These are phyloP conservation scores for Boletus bicolor DNA, from an alignment of 768 basidiomycete genomes.

Conservation along the genomic window DNA sequence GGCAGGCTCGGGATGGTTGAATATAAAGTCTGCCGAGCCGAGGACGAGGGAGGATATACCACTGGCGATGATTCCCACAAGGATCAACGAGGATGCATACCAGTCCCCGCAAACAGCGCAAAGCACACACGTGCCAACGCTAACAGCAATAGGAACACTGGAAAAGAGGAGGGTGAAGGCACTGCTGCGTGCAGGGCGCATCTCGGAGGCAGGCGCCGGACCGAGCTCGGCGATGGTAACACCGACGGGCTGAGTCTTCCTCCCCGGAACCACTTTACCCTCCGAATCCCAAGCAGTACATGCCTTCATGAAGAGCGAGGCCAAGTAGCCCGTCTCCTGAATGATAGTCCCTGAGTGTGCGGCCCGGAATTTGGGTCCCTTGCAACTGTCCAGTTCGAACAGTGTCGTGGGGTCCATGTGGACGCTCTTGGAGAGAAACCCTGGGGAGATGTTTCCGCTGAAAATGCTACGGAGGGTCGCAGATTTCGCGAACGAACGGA, in stretches of 20 bases:
- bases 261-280: constrained; percentile 9
- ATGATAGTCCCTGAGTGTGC: constrained; percentile 59
- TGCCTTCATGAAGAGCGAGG: constrained; percentile 41
- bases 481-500: constrained; percentile 18
- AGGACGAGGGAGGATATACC: constrained; percentile 26
- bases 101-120: constrained; percentile 25
- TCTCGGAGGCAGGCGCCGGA: constrained; percentile 7
- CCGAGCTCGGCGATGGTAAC: constrained; percentile 12
- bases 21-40: constrained; percentile 22
- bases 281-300: constrained; percentile 10
- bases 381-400: constrained; percentile 13
- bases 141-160: constrained; percentile 19
- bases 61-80: constrained; percentile 31
- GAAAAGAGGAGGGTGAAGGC: constrained; percentile 10
- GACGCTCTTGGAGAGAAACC: constrained; percentile 10
- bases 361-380: constrained; percentile 66
- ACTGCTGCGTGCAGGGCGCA: background rate
- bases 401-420: constrained; percentile 18
- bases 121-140: constrained; percentile 18
- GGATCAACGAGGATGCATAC: constrained; percentile 29
- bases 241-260: constrained; percentile 9
- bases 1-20: constrained; percentile 25
- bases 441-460: background rate
- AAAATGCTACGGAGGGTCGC: background rate
- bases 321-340: constrained; percentile 50